Evolutionary conservation across 2,329 filamentous ascomycete species (phyloP), one percentile per base, ranked within the genome.

Genomic region (Arthroderma uncinatum): DNA sequence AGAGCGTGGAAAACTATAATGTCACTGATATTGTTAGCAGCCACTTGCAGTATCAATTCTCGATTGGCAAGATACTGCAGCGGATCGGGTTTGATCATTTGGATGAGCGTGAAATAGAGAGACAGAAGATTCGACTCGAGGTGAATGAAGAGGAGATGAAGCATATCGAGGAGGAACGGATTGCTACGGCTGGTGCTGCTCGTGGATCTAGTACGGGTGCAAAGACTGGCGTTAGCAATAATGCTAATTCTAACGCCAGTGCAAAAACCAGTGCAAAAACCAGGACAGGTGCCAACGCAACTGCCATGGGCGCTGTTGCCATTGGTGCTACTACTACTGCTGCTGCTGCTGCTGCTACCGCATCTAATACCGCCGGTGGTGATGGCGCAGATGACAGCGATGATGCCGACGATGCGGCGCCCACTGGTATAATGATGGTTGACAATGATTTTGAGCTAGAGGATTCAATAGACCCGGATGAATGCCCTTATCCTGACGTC

Each of bases 31-130:
- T 83, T 61, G 79, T 88, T 55, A 82, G 76, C 61, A 85, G 84
- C 14, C 87, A 92, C 70, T 70, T 87, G 59, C 78, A 83, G 62
- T 91, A 91, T 67, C 81, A 84, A 58, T 81, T 80, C 64, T 74
- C 89, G 54, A 75, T 85, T 7, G 84, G 85, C 14, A 78, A 74
- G 44, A 84, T 91, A 58, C 73, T 93, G 30, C 77, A 79, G 59
- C 81, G 81, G 47, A 79, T 89, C 54, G 80, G 82, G 1, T 85
- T 87, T 74, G 86, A 89, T 64, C 82, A 87, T 64, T 69, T 88
- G 55, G 76, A 82, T 58, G 65, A 70, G 19, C 64, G 64, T 4
- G 74, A 77, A 52, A 66, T 76, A 1, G 70, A 73, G n/a, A 68
- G 68, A 7, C 74, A 78, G 61, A 70, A 70, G 58, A 67, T 72